phyloP scores from a whole-genome alignment of 78 protist genomes.

The Dictyostelium brefeldianum region DNA sequence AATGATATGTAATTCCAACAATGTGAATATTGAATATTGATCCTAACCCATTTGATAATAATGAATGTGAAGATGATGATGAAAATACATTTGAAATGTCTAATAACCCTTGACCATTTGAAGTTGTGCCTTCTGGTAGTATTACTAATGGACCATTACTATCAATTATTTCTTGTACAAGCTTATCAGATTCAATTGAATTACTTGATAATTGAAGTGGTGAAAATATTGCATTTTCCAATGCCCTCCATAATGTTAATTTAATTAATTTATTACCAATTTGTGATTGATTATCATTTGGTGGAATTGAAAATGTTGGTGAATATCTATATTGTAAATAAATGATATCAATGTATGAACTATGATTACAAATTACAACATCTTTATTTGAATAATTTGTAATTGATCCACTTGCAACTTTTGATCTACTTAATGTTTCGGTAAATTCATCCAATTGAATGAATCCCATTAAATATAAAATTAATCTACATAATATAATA shows the following conservation, averaged over 20 bases:
- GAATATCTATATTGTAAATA: constrained; percentile 51
- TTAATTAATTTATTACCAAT: constrained; percentile 18
- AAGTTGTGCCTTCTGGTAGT: constrained; percentile 64
- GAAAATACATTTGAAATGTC: constrained; percentile 1
- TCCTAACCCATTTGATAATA: not conserved
- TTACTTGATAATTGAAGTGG: constrained; percentile 7
- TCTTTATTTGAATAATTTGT: constrained; percentile 10
- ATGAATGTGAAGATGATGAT: not conserved
- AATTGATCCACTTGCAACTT: constrained; percentile 21
- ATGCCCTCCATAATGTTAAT: constrained; percentile 16
- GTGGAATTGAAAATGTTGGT: constrained; percentile 73
- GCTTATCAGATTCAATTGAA: not conserved
- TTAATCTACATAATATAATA: constrained; percentile 18
- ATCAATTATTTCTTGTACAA: not conserved
- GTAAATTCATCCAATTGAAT: constrained; percentile 38
- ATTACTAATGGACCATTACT: constrained; percentile 60
- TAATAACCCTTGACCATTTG: constrained; percentile 59
- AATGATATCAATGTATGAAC: constrained; percentile 66
- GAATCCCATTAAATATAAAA: constrained; percentile 53
- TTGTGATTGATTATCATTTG: constrained; percentile 13
- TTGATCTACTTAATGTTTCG: constrained; percentile 51
- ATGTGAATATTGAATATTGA: not conserved
- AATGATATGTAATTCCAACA: constrained; percentile 41
- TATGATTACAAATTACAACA: constrained; percentile 49
- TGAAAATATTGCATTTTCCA: constrained; percentile 54